phyloP scores from a whole-genome alignment of 2,329 filamentous ascomycete genomes.

The Xylaria sp. region DNA sequence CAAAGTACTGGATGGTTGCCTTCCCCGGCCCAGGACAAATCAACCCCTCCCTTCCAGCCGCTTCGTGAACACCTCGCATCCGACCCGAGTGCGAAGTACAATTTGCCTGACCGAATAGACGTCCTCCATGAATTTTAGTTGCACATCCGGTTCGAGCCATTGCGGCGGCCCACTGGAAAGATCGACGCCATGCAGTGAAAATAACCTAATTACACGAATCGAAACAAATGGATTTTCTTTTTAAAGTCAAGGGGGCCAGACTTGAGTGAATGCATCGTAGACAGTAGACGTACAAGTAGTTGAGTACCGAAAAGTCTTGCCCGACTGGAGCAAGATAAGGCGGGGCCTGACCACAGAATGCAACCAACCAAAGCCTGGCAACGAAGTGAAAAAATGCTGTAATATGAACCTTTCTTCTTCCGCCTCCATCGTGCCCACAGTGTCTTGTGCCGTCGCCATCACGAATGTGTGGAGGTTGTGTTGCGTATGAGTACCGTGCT shows the following conservation, averaged over 20 bases:
- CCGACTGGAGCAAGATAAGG: not conserved
- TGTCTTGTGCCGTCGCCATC: conserved; percentile 26
- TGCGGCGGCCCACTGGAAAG: conserved; percentile 9
- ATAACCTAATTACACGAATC: conserved; percentile 33
- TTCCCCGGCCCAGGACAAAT: conserved; percentile 3
- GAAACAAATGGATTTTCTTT: conserved; percentile 25
- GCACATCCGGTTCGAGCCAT: conserved; percentile 1
- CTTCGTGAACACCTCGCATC: conserved; percentile 1
- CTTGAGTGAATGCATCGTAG: conserved; percentile 17
- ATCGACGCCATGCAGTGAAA: conserved; percentile 24
- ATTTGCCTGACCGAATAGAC: not conserved
- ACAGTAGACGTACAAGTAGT: conserved; percentile 5
- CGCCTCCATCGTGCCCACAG: conserved; percentile 23
- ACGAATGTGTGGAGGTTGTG: conserved; percentile 11
- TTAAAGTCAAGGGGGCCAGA: conserved; percentile 28
- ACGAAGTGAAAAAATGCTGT: conserved; percentile 32
- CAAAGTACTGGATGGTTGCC: conserved; percentile 1
- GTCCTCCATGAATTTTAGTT: not conserved
- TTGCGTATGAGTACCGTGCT: conserved; percentile 11
- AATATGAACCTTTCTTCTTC: conserved; percentile 17
- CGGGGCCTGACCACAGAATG: conserved; percentile 17
- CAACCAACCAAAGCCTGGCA: conserved; percentile 22
- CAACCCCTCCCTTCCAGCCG: not conserved
- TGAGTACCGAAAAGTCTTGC: conserved; percentile 4
- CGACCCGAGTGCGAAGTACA: not conserved